Base-by-base conservation (phyloP, 169 alveolate species). In the Plasmodium relictum region DNA sequence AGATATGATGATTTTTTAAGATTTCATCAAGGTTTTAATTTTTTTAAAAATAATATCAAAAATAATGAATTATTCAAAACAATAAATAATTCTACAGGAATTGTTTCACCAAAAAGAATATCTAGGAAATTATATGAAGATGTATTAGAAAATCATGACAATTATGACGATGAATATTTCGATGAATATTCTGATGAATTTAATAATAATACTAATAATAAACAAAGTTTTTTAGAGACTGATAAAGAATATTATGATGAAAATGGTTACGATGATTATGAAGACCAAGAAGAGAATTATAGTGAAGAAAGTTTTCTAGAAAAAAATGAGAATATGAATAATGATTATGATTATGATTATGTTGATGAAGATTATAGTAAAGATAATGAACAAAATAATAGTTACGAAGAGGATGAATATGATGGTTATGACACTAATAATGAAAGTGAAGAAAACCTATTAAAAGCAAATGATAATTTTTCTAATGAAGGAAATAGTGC, bases 221-320 rank as follows among this genome's bases (percentile, higher is more conserved):
- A 42, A 16, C 74, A 68, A 24, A 83, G 91, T 22, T 80, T 80
- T 66, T 39, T 80, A 14, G 90, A 80, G 65, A 45, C 41, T 12
- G 26, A 78, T 12, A 45, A 45, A 10, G 26, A 42, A 63, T 22
- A 2, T 12, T 31, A 78, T 26, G 44, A 63, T 6, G 80, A 63
- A 18, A 31, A 54, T 0, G 87, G 52, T 22, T 2, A 52, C 6
- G 22, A 18, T 6, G 88, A 56, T 3, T 20, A 66, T 14, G 80
- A 80, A 8, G 61, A 80, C 12, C 31, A 39, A 6, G 83, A 62
- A 20, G 59, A 44, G 7, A 31, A 83, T 39, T 4, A 62, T 31
- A 31, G 1, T 31, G 86, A 6, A 42, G 74, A 58, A 2, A 74
- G 88, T 65, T 74, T 74, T 44, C 74, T 74, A 6, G 74, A 74